Percentiles rank a stretch among this genome's conserved stretches.
Conservation (phyloP, 1,284 basidiomycete species). For the Ceratobasidium theobromae region DNA sequence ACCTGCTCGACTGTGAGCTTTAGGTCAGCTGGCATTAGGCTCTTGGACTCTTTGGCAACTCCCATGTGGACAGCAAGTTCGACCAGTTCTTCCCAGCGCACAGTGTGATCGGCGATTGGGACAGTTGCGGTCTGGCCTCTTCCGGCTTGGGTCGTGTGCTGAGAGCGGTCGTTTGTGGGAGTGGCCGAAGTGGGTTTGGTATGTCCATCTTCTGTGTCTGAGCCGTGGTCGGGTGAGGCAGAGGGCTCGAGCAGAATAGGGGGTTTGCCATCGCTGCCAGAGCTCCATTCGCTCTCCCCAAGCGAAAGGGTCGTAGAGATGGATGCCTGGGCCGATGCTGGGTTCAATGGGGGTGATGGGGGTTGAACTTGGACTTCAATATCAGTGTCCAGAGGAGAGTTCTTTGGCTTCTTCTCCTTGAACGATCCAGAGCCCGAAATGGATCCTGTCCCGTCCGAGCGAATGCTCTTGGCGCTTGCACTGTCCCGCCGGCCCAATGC, state of each 20-base stretch:
- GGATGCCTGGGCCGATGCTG: neutral
- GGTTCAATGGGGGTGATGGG: constrained; percentile 15
- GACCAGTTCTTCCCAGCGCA: constrained; percentile 47
- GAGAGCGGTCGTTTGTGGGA: neutral
- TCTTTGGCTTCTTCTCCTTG: constrained; percentile 8
- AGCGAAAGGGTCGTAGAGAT: constrained; percentile 8
- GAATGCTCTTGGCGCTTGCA: constrained; percentile 46
- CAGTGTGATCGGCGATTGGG: constrained; percentile 35
- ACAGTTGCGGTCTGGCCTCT: constrained; percentile 32
- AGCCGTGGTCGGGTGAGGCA: neutral
- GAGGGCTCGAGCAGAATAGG: neutral
- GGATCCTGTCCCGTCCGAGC: constrained; percentile 39
- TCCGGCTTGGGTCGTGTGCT: neutral
- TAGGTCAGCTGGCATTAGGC: constrained; percentile 58
- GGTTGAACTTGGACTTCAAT: constrained; percentile 28
- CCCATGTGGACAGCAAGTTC: constrained; percentile 63
- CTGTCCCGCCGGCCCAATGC: constrained; percentile 40
- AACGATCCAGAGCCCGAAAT: constrained; percentile 39
- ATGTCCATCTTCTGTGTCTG: constrained; percentile 14
- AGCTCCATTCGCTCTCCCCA: constrained; percentile 7
- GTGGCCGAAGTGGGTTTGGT: neutral
- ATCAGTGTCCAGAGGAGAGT: constrained; percentile 13
- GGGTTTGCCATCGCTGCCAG: constrained; percentile 14
- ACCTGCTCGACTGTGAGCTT: constrained; percentile 69
- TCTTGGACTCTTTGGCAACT: constrained; percentile 47